A percentile compares a stretch with the other conserved stretches of the same genome.
These are phyloP conservation scores for Erythrobasidium hasegawianum DNA, from an alignment of 1,284 basidiomycete species.

Conservation along the genomic window DNA sequence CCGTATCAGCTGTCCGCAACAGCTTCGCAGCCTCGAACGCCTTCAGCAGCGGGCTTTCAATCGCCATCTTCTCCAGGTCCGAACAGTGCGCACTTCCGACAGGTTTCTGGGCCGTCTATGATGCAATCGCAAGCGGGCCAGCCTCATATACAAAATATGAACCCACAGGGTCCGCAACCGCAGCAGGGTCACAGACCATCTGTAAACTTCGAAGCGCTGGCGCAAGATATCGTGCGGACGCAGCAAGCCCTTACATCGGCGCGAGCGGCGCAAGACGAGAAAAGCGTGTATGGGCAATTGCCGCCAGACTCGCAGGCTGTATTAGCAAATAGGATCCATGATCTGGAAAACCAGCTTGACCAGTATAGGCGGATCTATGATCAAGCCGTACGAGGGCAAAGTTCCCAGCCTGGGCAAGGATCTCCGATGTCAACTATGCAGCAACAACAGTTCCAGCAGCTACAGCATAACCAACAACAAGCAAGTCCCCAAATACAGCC, in stretches of 20 bases:
- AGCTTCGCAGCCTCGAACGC: constrained; percentile 13
- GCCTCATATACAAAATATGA: constrained; percentile 7
- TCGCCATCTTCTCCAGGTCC: constrained; percentile 8
- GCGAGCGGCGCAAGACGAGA: constrained; percentile 12
- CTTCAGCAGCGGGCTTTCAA: constrained; percentile 11
- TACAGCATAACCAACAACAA: constrained; percentile 9
- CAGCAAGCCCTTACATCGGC: constrained; percentile 20
- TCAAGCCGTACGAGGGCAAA: constrained; percentile 5
- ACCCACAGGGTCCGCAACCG: background rate
- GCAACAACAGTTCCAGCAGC: background rate
- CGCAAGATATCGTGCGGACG: constrained; percentile 27
- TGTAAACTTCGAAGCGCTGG: constrained; percentile 18
- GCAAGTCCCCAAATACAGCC: background rate
- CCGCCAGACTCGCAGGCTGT: constrained; percentile 7
- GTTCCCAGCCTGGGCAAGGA: background rate
- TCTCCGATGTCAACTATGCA: constrained; percentile 2
- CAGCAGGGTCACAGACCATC: constrained; percentile 7
- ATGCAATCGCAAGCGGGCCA: background rate
- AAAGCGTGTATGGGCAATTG: constrained; percentile 22
- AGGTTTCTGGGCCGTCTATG: constrained; percentile 9
- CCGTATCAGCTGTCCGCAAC: constrained; percentile 4
- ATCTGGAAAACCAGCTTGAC: constrained; percentile 25
- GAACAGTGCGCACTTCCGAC: constrained; percentile 14
- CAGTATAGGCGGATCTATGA: constrained; percentile 21
- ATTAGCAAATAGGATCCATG: constrained; percentile 8